These are phyloP conservation scores for Euphorbia corollata DNA, from an alignment of 441 rosid genomes.

Conservation along the genomic window DNA sequence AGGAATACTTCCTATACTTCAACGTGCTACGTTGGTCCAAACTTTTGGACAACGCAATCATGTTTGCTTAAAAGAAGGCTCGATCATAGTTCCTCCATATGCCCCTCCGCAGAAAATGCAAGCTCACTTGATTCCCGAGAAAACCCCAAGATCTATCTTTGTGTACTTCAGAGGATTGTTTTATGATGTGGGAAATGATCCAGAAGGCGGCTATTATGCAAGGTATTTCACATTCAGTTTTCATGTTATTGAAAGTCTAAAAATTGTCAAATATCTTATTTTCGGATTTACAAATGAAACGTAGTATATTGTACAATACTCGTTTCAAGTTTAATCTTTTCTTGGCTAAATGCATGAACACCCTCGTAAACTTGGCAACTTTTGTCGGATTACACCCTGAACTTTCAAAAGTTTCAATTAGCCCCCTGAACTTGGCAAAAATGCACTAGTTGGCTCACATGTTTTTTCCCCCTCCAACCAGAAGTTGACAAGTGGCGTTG, in stretches of 20 bases:
- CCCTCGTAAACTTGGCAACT: too few relatives aligned
- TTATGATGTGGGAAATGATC: slow-evolving; percentile 86
- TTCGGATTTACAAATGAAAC: neutral
- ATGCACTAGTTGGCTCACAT: too few relatives aligned
- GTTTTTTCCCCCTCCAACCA: too few relatives aligned
- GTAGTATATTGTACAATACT: neutral
- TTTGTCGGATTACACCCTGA: too few relatives aligned
- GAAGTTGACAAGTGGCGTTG: too few relatives aligned
- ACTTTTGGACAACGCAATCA: slow-evolving; percentile 92
- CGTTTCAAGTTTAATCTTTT: neutral
- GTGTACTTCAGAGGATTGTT: slow-evolving; percentile 92
- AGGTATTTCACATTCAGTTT: slow-evolving; percentile 41
- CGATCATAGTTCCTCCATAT: slow-evolving; percentile 83
- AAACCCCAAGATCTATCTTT: slow-evolving; percentile 78
- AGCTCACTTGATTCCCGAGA: slow-evolving; percentile 65
- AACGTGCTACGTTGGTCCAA: slow-evolving; percentile 82
- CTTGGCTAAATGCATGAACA: neutral
- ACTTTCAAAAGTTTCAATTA: too few relatives aligned
- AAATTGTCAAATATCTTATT: neutral
- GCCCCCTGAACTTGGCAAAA: too few relatives aligned
- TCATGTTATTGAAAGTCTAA: neutral
- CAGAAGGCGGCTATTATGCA: slow-evolving; percentile 95
- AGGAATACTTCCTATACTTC: slow-evolving; percentile 74
- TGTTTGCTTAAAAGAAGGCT: slow-evolving; percentile 76
- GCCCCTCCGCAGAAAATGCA: slow-evolving; percentile 97